phyloP scores from a whole-genome alignment of 1,139 yeast genomes.

The Citeromyces hawaiiensis region DNA sequence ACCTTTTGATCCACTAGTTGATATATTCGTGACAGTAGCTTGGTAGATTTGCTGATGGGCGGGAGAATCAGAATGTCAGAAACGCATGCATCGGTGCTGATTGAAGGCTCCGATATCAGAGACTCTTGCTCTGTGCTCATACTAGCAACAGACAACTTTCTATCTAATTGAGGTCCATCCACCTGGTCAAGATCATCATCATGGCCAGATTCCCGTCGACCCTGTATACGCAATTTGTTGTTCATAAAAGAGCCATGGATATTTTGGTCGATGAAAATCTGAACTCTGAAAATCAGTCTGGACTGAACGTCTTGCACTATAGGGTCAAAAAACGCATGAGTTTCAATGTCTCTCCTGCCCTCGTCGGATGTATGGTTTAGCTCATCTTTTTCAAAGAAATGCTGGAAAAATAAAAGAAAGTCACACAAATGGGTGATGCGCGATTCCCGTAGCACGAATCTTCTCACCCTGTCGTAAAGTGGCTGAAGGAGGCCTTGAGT shows the following conservation, averaged over 20 bases:
- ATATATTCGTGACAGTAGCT: constrained; percentile 64
- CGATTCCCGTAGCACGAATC: constrained; percentile 52
- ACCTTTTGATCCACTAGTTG: constrained; percentile 65
- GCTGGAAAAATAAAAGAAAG: constrained; percentile 55
- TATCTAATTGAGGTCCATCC: background rate
- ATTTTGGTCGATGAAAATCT: constrained; percentile 54
- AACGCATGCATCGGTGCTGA: constrained; percentile 1
- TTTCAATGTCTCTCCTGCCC: constrained; percentile 1
- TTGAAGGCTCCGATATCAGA: background rate
- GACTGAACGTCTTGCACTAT: constrained; percentile 68
- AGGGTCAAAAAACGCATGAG: constrained; percentile 52
- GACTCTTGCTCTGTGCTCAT: background rate
- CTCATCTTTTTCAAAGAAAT: constrained; percentile 54
- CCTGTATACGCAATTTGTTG: background rate
- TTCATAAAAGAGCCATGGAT: constrained; percentile 18
- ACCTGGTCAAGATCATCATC: background rate
- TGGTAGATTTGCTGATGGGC: constrained; percentile 61
- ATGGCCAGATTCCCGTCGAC: background rate
- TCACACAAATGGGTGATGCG: constrained; percentile 63
- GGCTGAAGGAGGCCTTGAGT: constrained; percentile 51
- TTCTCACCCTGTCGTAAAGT: constrained; percentile 56
- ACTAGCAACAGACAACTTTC: background rate
- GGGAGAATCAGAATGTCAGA: constrained; percentile 41
- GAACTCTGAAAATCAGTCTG: constrained; percentile 67
- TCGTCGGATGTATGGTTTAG: constrained; percentile 19